A percentile compares a stretch with the other conserved stretches of the same genome.
phyloP scores from a whole-genome alignment of 2,329 filamentous ascomycete species.

The Talaromyces sp. region DNA sequence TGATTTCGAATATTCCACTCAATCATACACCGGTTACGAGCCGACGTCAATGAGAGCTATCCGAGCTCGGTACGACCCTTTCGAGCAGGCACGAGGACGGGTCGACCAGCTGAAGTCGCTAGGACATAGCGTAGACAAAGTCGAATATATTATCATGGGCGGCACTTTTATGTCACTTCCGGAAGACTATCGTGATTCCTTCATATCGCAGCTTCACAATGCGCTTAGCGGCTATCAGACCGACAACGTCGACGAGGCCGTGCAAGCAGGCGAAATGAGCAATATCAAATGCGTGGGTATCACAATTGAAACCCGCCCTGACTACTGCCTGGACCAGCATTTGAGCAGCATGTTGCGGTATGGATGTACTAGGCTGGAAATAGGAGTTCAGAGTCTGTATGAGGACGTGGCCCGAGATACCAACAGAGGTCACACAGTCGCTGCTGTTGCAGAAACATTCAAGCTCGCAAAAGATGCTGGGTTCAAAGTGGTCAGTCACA shows the following conservation, averaged over 20 bases:
- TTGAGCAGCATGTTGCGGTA: slow-evolving; percentile 96
- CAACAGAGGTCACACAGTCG: slow-evolving; percentile 93
- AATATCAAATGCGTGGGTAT: slow-evolving; percentile 97
- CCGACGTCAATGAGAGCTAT: slow-evolving; percentile 98
- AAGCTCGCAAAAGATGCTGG: slow-evolving; percentile 95
- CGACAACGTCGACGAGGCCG: slow-evolving; percentile 89
- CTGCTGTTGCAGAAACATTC: slow-evolving; percentile 92
- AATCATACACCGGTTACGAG: slow-evolving; percentile 98
- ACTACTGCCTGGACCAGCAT: slow-evolving; percentile 96
- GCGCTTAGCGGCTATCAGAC: slow-evolving; percentile 94
- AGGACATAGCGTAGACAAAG: slow-evolving; percentile 96
- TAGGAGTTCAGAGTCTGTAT: slow-evolving; percentile 94
- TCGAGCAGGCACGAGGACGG: slow-evolving; percentile 90
- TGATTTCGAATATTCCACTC: slow-evolving; percentile 98
- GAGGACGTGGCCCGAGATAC: slow-evolving; percentile 98
- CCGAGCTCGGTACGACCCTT: slow-evolving; percentile 92
- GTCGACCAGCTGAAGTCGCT: slow-evolving; percentile 95
- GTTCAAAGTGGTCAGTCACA: slow-evolving; percentile 98
- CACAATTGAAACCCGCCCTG: slow-evolving; percentile 93
- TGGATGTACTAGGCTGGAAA: slow-evolving; percentile 87
- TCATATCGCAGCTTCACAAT: slow-evolving; percentile 94
- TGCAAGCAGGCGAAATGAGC: slow-evolving; percentile 90
- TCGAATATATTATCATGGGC: slow-evolving; percentile 99
- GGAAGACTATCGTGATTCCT: slow-evolving; percentile 82
- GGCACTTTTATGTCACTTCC: slow-evolving; percentile 98